Base-by-base conservation (phyloP, 768 basidiomycete genomes). In the Macrolepiota dolichaula region DNA sequence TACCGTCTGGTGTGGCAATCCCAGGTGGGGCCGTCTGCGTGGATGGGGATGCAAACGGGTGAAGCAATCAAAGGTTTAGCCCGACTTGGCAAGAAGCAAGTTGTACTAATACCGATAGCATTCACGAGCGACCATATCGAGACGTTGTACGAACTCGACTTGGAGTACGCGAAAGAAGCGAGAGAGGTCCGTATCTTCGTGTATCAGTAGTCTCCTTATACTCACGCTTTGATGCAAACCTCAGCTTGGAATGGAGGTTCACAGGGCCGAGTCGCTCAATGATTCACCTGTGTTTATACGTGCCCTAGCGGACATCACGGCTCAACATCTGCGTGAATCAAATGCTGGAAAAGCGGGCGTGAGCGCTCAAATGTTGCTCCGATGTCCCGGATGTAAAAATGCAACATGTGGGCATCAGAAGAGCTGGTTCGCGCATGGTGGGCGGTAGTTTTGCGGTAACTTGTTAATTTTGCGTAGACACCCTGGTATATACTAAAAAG, bases 71-170 rank as follows among this genome's bases (percentile, higher is more conserved):
- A 97, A 79, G 92, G 91, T 17, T 80, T 92, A 46, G 88, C 89
- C 55, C 83, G 87, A 17, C 76, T 92, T 42, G 90, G 89, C 32
- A 84, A 81, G 71, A 92, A 91, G 72, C 84, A 87, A 63, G 87
- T 82, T 3, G 81, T 98, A 59, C 77, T 98, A 40, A 86, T 99
- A 6, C 97, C 97, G 0, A 95, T 99, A 63, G 97, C 97, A 25
- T 99, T 99, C 77, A 99, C 97, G 13, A 95, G 91, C 72, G 97
- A 99, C 75, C 97, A 99, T 72, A 98, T 99, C 69, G 97, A 99
- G 79, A 99, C 97, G 24, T 79, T 99, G 53, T 98, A 92, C 68
- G 97, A 99, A 77, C 81, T 98, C 53, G 97, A 99, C 73, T 73
- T 96, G 56, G 97, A 99, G 72, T 97, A 98, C 69, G 82, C 82